Conservation (phyloP, 2,329 filamentous ascomycete species). For the Apiospora sp. region DNA sequence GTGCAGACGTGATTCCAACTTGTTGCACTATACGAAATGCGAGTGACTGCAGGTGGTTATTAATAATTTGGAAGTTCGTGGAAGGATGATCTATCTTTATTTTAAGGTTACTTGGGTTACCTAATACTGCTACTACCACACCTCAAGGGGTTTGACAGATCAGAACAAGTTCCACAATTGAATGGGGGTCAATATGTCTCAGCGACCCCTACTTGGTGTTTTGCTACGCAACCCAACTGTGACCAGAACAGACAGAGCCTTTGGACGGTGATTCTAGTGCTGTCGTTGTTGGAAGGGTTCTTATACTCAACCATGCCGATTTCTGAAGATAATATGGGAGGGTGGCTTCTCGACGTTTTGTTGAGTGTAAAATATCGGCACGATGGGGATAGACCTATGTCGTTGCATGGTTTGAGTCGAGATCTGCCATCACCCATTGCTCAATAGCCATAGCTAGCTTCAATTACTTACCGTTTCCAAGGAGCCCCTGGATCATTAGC, state of each 20-base stretch:
- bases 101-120: slow-evolving; percentile 16
- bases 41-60: background rate
- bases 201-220: slow-evolving; percentile 5
- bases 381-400: no score
- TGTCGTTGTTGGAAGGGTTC: background rate
- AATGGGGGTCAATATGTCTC: background rate
- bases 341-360: no score
- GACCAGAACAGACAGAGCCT: background rate
- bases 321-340: no score
- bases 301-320: no score
- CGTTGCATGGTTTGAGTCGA: no score
- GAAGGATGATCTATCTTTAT: background rate
- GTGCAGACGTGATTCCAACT: background rate
- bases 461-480: background rate
- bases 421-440: no score
- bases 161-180: slow-evolving; percentile 5
- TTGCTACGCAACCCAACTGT: background rate
- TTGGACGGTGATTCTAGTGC: background rate
- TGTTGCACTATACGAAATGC: background rate
- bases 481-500: slow-evolving; percentile 6
- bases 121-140: background rate
- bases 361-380: no score
- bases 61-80: background rate
- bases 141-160: background rate
- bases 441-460: no score